Base-by-base conservation (phyloP, 441 rosid species). In the Corymbia citriodora region DNA sequence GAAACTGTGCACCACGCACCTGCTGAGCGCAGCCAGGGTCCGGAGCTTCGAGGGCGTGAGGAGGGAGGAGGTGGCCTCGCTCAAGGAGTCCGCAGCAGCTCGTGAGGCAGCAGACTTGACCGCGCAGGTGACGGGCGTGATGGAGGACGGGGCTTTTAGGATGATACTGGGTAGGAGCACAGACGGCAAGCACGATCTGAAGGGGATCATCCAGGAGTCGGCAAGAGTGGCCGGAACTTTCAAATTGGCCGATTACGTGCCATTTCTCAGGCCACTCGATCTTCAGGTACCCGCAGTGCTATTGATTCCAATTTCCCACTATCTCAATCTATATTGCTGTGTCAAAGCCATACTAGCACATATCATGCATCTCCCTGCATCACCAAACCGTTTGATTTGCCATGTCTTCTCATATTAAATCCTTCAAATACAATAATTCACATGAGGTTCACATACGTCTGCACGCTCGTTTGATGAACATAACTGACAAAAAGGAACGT, bases 171-270 rank as follows among this genome's bases (percentile, higher is more conserved):
- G 95, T 10, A 82, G 54, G 12, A 72, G 27, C 25, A 33, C 57
- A 2, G 89, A 81, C 23, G 85, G 70, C 25, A 89, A 53, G 48
- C 82, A 91, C 8, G 88, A 92, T 40, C 70, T 94, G 33, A 91
- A 74, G 18, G 29, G 59, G 8, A 68, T 91, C 25, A 55, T 93
- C 53, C 83, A 88, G 29, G 94, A 93, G 86, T 15, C 36, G 18
- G 1, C 90, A 82, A 18, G 40, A 50, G 54, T 94, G 50, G 8
- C 53, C 2, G 94, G 93, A 45, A 85, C 90, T 63, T 90, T 92
- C 50, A 93, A 93, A 53, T 25, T 94, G 9, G 90, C 92, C 2
- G 94, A 93, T 90, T 92, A 89, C n/a, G 87, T 93, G 10, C 94
- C 95, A 45, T 92, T 7, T n/a, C 85, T 91, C 16, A 91, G 88